Evolutionary conservation across 106 monocot species (phyloP).

Genomic region (Vanilla planifolia): DNA sequence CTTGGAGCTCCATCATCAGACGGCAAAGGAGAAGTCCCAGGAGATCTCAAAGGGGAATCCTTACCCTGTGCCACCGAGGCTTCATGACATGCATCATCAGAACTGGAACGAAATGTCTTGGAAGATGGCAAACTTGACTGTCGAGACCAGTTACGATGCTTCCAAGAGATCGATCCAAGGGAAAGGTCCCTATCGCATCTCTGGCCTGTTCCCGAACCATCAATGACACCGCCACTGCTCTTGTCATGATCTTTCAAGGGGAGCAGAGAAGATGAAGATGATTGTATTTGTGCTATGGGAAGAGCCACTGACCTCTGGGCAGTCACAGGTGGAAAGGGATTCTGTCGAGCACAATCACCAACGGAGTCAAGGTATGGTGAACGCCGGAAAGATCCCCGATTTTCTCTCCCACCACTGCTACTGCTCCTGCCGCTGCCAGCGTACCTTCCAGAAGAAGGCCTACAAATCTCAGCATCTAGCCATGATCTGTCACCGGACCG

Average conservation of each 20-base stretch:
- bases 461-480: slow-evolving; percentile 42
- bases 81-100: slow-evolving; percentile 32
- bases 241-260: slow-evolving; percentile 30
- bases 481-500: slow-evolving; percentile 39
- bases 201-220: slow-evolving; percentile 26
- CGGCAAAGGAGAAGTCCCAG: slow-evolving; percentile 13
- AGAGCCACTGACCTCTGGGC: slow-evolving; percentile 63
- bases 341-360: slow-evolving; percentile 17
- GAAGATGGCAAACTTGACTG: slow-evolving; percentile 22
- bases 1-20: slow-evolving; percentile 45
- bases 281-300: slow-evolving; percentile 10
- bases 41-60: slow-evolving; percentile 34
- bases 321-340: slow-evolving; percentile 11
- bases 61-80: slow-evolving; percentile 21
- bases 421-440: slow-evolving; percentile 16
- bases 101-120: slow-evolving; percentile 22
- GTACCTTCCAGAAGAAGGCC: slow-evolving; percentile 37
- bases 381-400: slow-evolving; percentile 36
- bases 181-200: slow-evolving; percentile 37
- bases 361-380: slow-evolving; percentile 42
- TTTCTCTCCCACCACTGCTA: slow-evolving; percentile 18
- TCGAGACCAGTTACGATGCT: slow-evolving; percentile 55
- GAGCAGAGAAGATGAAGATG: slow-evolving; percentile 16
- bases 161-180: slow-evolving; percentile 40
- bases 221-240: slow-evolving; percentile 25